Conservation (phyloP, 805 yeast species). For the Torulaspora franciscae region DNA sequence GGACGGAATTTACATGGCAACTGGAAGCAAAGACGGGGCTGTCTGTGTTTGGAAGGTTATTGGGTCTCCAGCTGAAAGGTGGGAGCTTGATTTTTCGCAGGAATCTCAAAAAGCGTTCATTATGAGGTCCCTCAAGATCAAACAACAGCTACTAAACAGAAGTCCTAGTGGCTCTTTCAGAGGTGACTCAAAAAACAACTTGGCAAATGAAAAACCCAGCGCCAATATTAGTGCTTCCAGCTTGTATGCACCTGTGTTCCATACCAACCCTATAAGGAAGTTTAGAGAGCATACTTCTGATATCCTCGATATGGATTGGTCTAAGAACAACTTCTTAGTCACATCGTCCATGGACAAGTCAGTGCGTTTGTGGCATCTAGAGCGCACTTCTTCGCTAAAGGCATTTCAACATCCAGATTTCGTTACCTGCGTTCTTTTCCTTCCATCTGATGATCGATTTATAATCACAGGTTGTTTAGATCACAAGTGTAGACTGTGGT, state of each 20-base stretch:
- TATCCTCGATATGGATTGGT: constrained; percentile 79
- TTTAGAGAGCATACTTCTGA: constrained; percentile 67
- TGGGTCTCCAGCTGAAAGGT: constrained; percentile 62
- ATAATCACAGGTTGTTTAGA: constrained; percentile 80
- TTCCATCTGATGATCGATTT: constrained; percentile 81
- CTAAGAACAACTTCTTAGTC: constrained; percentile 73
- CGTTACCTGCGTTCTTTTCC: constrained; percentile 75
- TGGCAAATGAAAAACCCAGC: neutral
- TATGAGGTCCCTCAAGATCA: constrained; percentile 10
- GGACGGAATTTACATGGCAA: constrained; percentile 80
- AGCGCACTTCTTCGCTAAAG: constrained; percentile 55
- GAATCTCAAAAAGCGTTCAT: constrained; percentile 13
- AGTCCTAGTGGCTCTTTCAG: neutral
- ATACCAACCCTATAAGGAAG: constrained; percentile 54
- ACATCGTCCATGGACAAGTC: constrained; percentile 83
- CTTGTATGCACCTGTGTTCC: constrained; percentile 72
- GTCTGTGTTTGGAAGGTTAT: constrained; percentile 78
- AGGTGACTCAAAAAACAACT: neutral
- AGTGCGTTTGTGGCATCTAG: constrained; percentile 80
- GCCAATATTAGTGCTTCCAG: constrained; percentile 7
- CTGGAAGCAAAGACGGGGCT: constrained; percentile 72
- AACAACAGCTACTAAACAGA: constrained; percentile 6
- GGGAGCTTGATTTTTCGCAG: constrained; percentile 37
- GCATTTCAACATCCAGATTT: constrained; percentile 72
- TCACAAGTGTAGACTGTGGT: constrained; percentile 73